Evolutionary conservation across 345 rosid species (phyloP).

Genomic region (Toxicodendron radicans): DNA sequence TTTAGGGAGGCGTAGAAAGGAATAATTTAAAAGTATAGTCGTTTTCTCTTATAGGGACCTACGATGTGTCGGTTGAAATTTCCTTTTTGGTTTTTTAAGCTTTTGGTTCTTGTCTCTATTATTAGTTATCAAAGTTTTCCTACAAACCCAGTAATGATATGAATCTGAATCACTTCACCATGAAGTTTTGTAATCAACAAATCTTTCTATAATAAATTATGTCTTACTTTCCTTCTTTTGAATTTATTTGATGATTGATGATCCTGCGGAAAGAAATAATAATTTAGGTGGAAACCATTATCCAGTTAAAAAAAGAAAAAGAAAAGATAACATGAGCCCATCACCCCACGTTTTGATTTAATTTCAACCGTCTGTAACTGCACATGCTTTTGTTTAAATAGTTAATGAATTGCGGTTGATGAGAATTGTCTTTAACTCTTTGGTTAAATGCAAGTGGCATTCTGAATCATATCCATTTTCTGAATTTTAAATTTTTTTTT

Average conservation of each 20-base stretch:
- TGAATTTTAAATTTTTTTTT: neutral
- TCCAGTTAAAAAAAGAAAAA: neutral
- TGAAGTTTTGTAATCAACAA: too few species aligned
- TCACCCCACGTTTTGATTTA: neutral
- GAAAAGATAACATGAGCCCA: neutral
- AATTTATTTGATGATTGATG: too few species aligned
- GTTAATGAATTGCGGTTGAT: neutral
- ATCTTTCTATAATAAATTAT: too few species aligned
- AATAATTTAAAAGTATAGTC: neutral
- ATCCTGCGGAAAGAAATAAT: neutral
- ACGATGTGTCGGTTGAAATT: conserved; percentile 3
- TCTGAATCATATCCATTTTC: neutral
- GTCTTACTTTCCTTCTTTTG: too few species aligned
- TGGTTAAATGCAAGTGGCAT: neutral
- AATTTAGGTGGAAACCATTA: neutral
- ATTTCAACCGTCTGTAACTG: conserved; percentile 12
- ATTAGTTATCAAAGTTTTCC: neutral
- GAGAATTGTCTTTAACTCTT: neutral
- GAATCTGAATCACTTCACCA: too few species aligned
- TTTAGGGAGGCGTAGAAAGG: too few species aligned
- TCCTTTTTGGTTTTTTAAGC: neutral
- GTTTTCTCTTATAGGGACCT: neutral
- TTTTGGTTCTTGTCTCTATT: neutral
- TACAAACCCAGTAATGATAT: too few species aligned
- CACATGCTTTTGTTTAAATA: neutral